These are phyloP conservation scores for Magnaporthales sp. DNA, from an alignment of 2,329 filamentous ascomycete species.

Conservation along the genomic window DNA sequence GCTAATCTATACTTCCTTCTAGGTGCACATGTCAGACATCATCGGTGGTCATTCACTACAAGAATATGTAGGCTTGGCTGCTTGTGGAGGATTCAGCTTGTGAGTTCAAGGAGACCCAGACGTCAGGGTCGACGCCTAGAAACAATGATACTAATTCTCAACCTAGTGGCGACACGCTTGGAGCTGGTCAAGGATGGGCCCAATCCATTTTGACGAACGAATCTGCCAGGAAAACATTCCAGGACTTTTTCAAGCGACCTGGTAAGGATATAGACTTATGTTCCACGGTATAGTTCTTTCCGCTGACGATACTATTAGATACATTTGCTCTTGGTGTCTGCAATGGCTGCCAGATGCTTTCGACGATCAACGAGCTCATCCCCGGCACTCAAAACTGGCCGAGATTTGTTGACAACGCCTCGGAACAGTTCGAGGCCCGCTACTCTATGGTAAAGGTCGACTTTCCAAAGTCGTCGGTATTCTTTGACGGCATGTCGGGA, in stretches of 20 bases:
- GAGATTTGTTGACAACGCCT: conserved; percentile 74
- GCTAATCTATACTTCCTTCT: neutral
- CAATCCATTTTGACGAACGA: conserved; percentile 85
- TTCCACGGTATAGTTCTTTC: neutral
- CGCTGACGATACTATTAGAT: conserved; percentile 32
- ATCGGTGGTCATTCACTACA: conserved; percentile 70
- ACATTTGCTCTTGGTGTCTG: conserved; percentile 93
- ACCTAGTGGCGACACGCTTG: conserved; percentile 51
- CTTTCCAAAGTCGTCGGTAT: conserved; percentile 61
- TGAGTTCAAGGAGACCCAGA: conserved; percentile 46
- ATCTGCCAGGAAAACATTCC: conserved; percentile 66
- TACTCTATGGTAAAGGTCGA: conserved; percentile 73
- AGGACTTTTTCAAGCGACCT: conserved; percentile 73
- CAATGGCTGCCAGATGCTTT: conserved; percentile 95
- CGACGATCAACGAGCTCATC: conserved; percentile 73
- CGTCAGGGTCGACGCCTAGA: neutral
- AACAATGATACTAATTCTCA: neutral
- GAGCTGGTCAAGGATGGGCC: conserved; percentile 94
- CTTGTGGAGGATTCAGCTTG: conserved; percentile 96
- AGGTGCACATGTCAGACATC: conserved; percentile 91
- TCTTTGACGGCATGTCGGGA: conserved; percentile 81
- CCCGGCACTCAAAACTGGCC: conserved; percentile 81
- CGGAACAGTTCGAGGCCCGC: conserved; percentile 84
- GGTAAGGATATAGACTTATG: neutral
- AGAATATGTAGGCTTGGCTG: conserved; percentile 79